These are phyloP conservation scores for Beauveria bassiana DNA, from an alignment of 2,329 filamentous ascomycete genomes.

Conservation along the genomic window DNA sequence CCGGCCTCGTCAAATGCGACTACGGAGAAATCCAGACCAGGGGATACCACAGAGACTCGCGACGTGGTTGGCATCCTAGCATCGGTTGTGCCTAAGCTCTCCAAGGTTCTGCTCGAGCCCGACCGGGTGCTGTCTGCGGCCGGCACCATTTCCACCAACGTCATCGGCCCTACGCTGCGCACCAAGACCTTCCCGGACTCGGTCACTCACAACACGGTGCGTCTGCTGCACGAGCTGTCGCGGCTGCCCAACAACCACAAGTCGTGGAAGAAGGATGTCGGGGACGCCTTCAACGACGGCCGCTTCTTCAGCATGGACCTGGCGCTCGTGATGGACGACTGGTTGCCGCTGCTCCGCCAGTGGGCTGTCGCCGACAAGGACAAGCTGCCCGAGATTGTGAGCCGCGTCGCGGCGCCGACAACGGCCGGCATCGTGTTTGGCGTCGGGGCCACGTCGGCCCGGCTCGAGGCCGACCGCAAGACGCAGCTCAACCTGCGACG, in stretches of 20 bases:
- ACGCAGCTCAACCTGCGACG: constrained; percentile 85
- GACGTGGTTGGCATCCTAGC: constrained; percentile 76
- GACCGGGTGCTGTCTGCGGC: constrained; percentile 77
- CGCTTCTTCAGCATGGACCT: constrained; percentile 72
- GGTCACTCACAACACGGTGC: constrained; percentile 62
- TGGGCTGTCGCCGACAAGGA: constrained; percentile 86
- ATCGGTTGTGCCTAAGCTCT: constrained; percentile 69
- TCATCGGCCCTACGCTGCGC: constrained; percentile 74
- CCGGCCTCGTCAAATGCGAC: constrained; percentile 27
- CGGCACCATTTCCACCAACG: constrained; percentile 71
- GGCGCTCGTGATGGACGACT: constrained; percentile 59
- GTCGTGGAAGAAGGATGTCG: constrained; percentile 85
- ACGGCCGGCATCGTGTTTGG: constrained; percentile 97
- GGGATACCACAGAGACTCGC: constrained; percentile 47
- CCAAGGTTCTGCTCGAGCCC: constrained; percentile 74
- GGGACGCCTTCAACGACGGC: constrained; percentile 84
- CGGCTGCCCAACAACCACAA: constrained; percentile 76
- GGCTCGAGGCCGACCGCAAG: constrained; percentile 89
- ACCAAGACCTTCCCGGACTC: constrained; percentile 84
- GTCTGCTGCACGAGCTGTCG: constrained; percentile 68
- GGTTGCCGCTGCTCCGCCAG: constrained; percentile 77
- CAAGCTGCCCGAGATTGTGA: constrained; percentile 70
- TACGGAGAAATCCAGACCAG: constrained; percentile 29
- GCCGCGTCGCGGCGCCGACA: constrained; percentile 72
- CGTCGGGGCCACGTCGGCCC: constrained; percentile 88